These are phyloP conservation scores for Chenopodium quinoa DNA, from an alignment of 148 eudicot genomes.

Conservation along the genomic window DNA sequence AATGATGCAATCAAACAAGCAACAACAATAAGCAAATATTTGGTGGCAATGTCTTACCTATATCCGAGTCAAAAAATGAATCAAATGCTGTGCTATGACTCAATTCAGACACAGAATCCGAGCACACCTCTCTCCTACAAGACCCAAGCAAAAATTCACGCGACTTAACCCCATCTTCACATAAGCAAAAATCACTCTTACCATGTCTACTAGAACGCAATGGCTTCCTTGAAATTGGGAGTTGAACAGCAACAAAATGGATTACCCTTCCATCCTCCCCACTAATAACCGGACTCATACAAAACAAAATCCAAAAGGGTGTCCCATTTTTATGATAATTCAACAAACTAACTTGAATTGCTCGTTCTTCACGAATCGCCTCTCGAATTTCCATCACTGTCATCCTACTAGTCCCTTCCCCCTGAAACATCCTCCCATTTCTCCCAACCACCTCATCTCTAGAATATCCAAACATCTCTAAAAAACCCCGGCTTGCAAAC, in stretches of 20 bases:
- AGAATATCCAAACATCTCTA: conserved; percentile 77
- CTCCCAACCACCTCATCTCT: conserved; percentile 73
- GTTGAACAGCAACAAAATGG: conserved; percentile 81
- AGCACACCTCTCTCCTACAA: conserved; percentile 69
- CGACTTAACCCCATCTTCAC: conserved; percentile 38
- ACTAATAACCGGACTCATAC: conserved; percentile 72
- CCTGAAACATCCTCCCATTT: conserved; percentile 90
- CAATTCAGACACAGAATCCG: conserved; percentile 34
- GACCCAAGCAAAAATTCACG: conserved; percentile 42
- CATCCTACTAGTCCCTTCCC: conserved; percentile 59
- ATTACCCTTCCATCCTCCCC: conserved; percentile 69
- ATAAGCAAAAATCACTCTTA: conserved; percentile 32
- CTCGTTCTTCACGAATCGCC: conserved; percentile 78
- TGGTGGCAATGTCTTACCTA: conserved; percentile 44
- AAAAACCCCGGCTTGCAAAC: conserved; percentile 73
- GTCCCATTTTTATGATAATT: conserved; percentile 83
- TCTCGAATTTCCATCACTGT: conserved; percentile 84
- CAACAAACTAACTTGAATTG: conserved; percentile 57
- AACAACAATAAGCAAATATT: not conserved
- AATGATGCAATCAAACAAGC: not conserved
- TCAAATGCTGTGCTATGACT: conserved; percentile 31
- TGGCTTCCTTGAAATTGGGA: conserved; percentile 56
- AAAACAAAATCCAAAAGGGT: conserved; percentile 92
- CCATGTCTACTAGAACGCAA: conserved; percentile 34
- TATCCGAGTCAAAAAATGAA: conserved; percentile 33